Conservation (phyloP, 164 flowering plant genomes). For the Protea cynaroides region DNA sequence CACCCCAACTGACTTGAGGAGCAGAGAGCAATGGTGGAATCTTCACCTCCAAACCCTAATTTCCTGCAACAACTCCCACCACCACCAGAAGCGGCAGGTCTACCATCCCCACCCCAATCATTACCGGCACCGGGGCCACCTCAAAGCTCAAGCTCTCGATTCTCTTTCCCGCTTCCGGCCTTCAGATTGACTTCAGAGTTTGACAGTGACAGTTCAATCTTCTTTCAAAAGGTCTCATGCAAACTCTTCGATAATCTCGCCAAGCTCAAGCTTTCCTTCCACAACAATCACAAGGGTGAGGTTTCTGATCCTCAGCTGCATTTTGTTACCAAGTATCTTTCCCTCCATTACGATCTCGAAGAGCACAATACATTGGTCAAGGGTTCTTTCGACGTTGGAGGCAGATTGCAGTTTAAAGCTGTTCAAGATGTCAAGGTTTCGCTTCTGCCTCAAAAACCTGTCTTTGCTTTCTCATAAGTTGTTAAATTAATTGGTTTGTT, state of each 20-base stretch:
- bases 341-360: slow-evolving; percentile 59
- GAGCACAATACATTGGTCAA: slow-evolving; percentile 53
- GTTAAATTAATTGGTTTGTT: background rate
- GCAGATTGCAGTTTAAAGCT: slow-evolving; percentile 48
- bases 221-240: slow-evolving; percentile 80
- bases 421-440: slow-evolving; percentile 67
- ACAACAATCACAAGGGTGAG: slow-evolving; percentile 46
- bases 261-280: slow-evolving; percentile 71
- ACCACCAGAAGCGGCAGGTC: background rate
- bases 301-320: slow-evolving; percentile 50
- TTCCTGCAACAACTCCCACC: slow-evolving; percentile 1
- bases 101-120: background rate
- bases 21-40: slow-evolving; percentile 9
- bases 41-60: slow-evolving; percentile 6
- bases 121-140: background rate
- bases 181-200: slow-evolving; percentile 70
- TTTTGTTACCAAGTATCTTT: slow-evolving; percentile 49
- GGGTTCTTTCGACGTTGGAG: slow-evolving; percentile 39
- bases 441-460: no score
- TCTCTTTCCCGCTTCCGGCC: slow-evolving; percentile 45
- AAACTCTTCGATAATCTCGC: slow-evolving; percentile 72
- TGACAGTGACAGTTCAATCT: slow-evolving; percentile 68
- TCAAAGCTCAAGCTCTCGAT: slow-evolving; percentile 19
- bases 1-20: background rate
- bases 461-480: no score